Evolutionary conservation across 2,329 filamentous ascomycete genomes (phyloP).

Genomic region (Fusarium sp.): DNA sequence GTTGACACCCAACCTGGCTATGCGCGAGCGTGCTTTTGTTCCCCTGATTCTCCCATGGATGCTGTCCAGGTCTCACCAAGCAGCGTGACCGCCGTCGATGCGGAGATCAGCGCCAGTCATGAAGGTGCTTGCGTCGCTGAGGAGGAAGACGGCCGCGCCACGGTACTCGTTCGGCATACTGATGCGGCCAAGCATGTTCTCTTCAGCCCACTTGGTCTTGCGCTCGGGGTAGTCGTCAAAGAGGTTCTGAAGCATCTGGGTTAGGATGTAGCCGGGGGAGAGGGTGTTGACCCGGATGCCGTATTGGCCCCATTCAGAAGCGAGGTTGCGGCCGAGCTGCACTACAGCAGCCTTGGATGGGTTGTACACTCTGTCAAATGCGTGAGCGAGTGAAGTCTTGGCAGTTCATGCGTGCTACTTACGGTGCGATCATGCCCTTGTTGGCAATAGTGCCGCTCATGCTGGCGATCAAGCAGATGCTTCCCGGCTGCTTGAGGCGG

Average conservation of each 20-base stretch:
- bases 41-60: neutral
- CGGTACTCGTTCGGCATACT: constrained; percentile 77
- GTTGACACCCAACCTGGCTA: constrained; percentile 2
- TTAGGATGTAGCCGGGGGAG: constrained; percentile 83
- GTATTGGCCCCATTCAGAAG: constrained; percentile 77
- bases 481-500: constrained; percentile 67
- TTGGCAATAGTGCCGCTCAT: constrained; percentile 78
- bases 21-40: constrained; percentile 5
- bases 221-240: constrained; percentile 81
- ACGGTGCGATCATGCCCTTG: constrained; percentile 70
- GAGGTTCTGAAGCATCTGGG: constrained; percentile 84
- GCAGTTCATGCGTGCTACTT: constrained; percentile 45
- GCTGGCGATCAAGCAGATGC: constrained; percentile 75
- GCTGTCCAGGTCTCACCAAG: constrained; percentile 58
- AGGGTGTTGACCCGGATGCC: constrained; percentile 85
- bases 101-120: constrained; percentile 80
- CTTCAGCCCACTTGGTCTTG: constrained; percentile 76
- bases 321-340: constrained; percentile 77
- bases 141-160: constrained; percentile 78
- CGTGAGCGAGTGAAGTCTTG: neutral
- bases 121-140: constrained; percentile 76
- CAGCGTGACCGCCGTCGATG: constrained; percentile 77
- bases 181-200: constrained; percentile 85
- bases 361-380: constrained; percentile 72
- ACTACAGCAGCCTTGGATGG: constrained; percentile 80